A percentile compares a stretch with the other conserved stretches of the same genome.
Conservation (phyloP, 345 rosid genomes). For the Mallotus nudiflorus region DNA sequence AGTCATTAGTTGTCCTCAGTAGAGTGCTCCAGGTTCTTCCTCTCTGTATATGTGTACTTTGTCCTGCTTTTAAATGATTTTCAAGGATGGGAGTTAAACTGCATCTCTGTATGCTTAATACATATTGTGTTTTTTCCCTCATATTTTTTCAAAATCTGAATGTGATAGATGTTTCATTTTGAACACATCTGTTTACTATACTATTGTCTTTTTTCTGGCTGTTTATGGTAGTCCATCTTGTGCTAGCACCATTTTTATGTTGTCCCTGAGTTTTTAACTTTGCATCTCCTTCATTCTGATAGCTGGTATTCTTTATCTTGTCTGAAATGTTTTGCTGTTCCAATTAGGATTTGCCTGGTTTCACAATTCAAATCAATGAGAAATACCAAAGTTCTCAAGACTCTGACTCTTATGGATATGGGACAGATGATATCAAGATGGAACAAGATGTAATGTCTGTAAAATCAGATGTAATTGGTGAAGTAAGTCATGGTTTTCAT, state of each 20-base stretch:
- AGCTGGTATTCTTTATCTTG: not conserved
- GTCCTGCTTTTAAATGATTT: not conserved
- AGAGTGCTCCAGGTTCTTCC: not conserved
- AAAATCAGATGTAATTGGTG: slow-evolving; percentile 38
- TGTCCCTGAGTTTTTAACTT: not conserved
- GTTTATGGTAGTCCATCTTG: not conserved
- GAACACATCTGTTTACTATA: no score
- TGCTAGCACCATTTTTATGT: not conserved
- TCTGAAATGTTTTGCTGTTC: not conserved
- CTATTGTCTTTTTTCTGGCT: no score
- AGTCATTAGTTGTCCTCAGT: not conserved
- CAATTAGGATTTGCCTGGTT: slow-evolving; percentile 44
- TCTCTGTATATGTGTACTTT: no score
- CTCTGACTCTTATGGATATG: slow-evolving; percentile 37
- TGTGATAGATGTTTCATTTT: no score
- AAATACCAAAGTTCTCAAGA: slow-evolving; percentile 23
- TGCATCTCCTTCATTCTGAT: slow-evolving; percentile 14
- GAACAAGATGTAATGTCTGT: slow-evolving; percentile 49
- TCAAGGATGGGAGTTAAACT: no score
- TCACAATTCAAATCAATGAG: slow-evolving; percentile 37
- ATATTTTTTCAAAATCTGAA: no score
- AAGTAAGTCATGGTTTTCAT: slow-evolving; percentile 49
- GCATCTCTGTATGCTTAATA: no score
- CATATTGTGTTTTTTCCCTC: not conserved
- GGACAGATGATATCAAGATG: slow-evolving; percentile 43